Conservation (phyloP, 768 basidiomycete genomes). For the Candolleomyces eurysporus region DNA sequence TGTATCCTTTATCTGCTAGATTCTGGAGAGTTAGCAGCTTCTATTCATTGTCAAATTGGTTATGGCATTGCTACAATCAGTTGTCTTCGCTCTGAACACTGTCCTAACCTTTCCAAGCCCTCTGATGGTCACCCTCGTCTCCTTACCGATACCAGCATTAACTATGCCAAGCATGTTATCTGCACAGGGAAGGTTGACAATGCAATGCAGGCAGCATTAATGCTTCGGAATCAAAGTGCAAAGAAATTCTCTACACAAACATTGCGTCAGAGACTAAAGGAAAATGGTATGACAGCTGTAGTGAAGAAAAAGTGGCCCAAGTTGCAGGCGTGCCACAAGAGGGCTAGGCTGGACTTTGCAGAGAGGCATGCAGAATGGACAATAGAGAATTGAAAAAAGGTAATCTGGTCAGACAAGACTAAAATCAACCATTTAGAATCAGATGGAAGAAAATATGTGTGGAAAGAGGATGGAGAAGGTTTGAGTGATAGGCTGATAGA, state of each 20-base stretch:
- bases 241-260: background rate
- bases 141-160: background rate
- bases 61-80: background rate
- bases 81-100: background rate
- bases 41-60: too few species aligned
- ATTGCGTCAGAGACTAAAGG: too few species aligned
- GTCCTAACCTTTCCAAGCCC: background rate
- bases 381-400: slow-evolving; percentile 9
- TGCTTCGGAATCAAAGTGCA: background rate
- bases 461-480: slow-evolving; percentile 19
- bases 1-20: too few species aligned
- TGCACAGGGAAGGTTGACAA: slow-evolving; percentile 1
- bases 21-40: too few species aligned
- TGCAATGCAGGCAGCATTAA: background rate
- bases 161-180: background rate
- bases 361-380: slow-evolving; percentile 8
- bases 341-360: slow-evolving; percentile 3
- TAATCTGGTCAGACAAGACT: slow-evolving; percentile 8
- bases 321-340: background rate
- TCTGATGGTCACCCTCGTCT: background rate
- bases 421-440: slow-evolving; percentile 6
- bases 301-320: background rate
- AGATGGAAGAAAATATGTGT: slow-evolving; percentile 6
- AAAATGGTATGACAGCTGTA: too few species aligned
- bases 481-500: slow-evolving; percentile 10